phyloP scores from a whole-genome alignment of 2,329 filamentous ascomycete genomes.

The Stromatinia cepivora region DNA sequence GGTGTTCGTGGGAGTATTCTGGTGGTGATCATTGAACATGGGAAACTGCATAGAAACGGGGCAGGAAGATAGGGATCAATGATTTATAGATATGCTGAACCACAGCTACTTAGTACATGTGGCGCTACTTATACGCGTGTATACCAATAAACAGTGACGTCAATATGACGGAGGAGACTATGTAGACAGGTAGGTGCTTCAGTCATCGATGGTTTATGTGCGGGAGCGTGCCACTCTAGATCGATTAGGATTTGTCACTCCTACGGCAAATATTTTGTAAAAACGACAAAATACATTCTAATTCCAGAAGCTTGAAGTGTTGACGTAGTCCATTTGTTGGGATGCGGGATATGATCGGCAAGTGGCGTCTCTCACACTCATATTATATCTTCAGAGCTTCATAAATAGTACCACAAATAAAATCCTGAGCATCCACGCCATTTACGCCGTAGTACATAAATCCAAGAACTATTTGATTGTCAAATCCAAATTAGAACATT shows the following conservation, averaged over 20 bases:
- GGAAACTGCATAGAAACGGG: neutral
- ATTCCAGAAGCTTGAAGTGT: neutral
- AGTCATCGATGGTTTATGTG: neutral
- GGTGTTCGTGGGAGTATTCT: neutral
- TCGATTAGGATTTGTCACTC: neutral
- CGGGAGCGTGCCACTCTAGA: neutral
- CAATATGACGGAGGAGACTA: neutral
- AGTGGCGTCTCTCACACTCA: neutral
- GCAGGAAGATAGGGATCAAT: neutral
- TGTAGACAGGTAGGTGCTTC: neutral
- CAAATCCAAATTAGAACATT: neutral
- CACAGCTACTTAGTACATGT: neutral
- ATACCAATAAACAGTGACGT: neutral
- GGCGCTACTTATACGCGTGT: neutral
- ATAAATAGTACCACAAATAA: too few relatives aligned
- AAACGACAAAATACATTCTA: neutral
- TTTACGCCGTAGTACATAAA: neutral
- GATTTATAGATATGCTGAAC: neutral
- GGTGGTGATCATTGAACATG: neutral
- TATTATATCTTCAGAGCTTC: too few relatives aligned
- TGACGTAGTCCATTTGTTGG: neutral
- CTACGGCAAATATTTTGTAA: neutral
- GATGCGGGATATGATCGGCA: neutral
- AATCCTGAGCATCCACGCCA: neutral
- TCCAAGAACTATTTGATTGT: neutral